Evolutionary conservation across 306 rosid genomes (phyloP).

Genomic region (Prunus armeniaca): DNA sequence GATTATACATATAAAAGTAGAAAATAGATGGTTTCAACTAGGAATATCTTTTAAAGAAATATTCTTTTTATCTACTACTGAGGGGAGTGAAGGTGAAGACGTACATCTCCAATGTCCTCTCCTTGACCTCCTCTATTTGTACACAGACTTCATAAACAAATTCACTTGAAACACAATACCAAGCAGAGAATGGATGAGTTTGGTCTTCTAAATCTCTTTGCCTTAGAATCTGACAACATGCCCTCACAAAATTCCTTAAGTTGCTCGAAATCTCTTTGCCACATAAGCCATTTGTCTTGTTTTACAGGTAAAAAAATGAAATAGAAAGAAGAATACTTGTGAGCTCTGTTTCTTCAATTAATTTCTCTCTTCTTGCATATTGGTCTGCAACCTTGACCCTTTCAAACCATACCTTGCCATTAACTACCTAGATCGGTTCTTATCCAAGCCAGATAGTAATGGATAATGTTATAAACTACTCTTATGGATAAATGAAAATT

Average conservation of each 20-base stretch:
- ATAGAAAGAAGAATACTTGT: no score
- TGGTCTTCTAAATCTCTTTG: constrained; percentile 58
- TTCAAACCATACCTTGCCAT: no score
- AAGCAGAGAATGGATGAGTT: constrained; percentile 52
- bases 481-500: no score
- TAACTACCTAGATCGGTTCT: no score
- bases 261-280: constrained; percentile 33
- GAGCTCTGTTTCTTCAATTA: neutral
- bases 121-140: constrained; percentile 29
- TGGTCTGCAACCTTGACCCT: neutral
- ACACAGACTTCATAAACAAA: constrained; percentile 6
- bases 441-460: no score
- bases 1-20: no score
- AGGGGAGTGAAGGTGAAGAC: no score
- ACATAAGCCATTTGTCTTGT: constrained; percentile 49
- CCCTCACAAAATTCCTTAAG: constrained; percentile 27
- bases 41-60: no score
- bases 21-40: no score
- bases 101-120: constrained; percentile 19
- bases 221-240: constrained; percentile 48
- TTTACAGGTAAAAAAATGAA: constrained; percentile 40
- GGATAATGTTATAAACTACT: no score
- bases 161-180: neutral
- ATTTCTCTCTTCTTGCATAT: no score
- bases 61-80: no score